Percentiles rank a stretch among this genome's conserved stretches.
Conservation (phyloP, 2,329 filamentous ascomycete genomes). For the Beauveria asiatica region DNA sequence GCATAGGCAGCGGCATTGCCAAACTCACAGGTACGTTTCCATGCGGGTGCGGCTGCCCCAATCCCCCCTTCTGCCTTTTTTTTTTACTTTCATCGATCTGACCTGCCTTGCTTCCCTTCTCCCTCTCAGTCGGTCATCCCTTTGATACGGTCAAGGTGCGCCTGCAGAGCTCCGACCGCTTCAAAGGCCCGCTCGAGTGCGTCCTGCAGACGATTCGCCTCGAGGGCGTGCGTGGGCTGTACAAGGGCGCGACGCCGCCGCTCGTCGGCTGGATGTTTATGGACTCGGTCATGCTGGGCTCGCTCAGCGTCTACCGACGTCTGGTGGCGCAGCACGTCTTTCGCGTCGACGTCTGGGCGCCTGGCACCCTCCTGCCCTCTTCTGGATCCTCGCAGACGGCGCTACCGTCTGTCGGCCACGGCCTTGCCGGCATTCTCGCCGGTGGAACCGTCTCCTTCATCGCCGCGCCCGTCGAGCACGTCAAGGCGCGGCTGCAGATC, state of each 20-base stretch:
- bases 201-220: conserved; percentile 74
- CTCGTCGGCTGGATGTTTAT: conserved; percentile 98
- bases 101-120: not conserved
- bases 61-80: too few relatives aligned
- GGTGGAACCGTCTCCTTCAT: conserved; percentile 88
- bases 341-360: conserved; percentile 33
- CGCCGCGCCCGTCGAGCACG: conserved; percentile 86
- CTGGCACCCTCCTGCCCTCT: conserved; percentile 16
- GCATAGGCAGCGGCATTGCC: conserved; percentile 89
- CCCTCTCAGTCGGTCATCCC: conserved; percentile 52
- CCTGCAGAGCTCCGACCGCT: conserved; percentile 74
- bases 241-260: conserved; percentile 90
- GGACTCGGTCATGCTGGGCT: conserved; percentile 87
- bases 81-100: not conserved
- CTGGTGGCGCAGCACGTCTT: conserved; percentile 77
- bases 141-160: conserved; percentile 98
- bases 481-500: conserved; percentile 89
- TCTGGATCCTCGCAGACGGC: conserved; percentile 25
- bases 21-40: conserved; percentile 65
- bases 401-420: conserved; percentile 73
- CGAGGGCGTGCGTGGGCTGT: conserved; percentile 77
- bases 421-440: conserved; percentile 76
- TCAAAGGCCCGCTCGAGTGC: conserved; percentile 80
- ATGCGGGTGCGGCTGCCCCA: too few relatives aligned
- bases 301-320: conserved; percentile 80